Evolutionary conservation across 306 rosid genomes (phyloP), one percentile per base, ranked within the genome.

Genomic region (Rosa chinensis): DNA sequence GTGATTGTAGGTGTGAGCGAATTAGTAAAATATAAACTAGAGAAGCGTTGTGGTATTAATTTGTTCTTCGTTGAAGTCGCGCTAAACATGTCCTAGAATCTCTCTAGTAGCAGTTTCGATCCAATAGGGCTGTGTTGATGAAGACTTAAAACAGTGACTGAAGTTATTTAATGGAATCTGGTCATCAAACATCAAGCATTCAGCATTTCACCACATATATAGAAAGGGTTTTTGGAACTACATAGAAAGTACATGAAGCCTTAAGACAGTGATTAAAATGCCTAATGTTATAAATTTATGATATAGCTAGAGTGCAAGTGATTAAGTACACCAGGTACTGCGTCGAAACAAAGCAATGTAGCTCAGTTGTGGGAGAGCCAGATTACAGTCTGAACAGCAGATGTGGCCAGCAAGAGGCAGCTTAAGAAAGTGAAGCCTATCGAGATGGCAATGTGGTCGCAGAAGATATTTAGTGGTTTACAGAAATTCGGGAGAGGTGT

Each of bases 371-470:
- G 87, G 81, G 99, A 87, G 79, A 92, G 96, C 95, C 98, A 92
- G 44, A 95, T 81, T 32, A 91, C 92, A 78, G 78, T 84, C 72
- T 85, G 98, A 32, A 95, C 76, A 49, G 94, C 93, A 73, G 95
- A 88, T 2, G 79, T 55, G 70, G 97, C 92, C 42, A 95, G 86
- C 89, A 91, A 75, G 79, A 93, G 84, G 77, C 90, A 85, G 77
- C 89, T 79, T 75, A 91, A 79, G 92, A 95, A 91, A 76, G 95
- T 87, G 86, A 89, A 95, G 84, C 89, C 96, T 77, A 95, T 88
- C 21, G 98, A 95, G 78, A 95, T 81, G 81, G 92, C 96, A 82
- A 95, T 90, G 77, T 92, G 99, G 82, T 90, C 84, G 82, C 99
- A 95, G 67, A 95, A 95, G 47, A 81, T 84, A 49, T 82, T 88